Conservation (phyloP, 2,329 filamentous ascomycete genomes). For the Penicillium aurantiogriseum region DNA sequence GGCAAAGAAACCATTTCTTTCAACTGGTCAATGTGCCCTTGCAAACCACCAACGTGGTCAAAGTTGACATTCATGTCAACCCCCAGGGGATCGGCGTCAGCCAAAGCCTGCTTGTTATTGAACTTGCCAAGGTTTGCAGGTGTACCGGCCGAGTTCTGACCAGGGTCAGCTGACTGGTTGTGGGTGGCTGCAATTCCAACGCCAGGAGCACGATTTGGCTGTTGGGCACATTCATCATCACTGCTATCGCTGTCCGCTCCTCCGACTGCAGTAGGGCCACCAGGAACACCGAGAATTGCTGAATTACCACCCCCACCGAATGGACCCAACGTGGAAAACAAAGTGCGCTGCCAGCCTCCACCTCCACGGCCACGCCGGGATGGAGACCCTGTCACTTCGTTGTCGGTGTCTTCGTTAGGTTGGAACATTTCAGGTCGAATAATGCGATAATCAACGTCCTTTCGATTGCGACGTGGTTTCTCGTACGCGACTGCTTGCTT, state of each 20-base stretch:
- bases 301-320: conserved; percentile 78
- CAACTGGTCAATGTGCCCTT: conserved; percentile 91
- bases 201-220: conserved; percentile 53
- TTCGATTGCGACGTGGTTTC: conserved; percentile 56
- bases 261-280: conserved; percentile 65
- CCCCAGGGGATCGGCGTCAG: conserved; percentile 90
- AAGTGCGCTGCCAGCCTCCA: conserved; percentile 68
- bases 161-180: conserved; percentile 56
- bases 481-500: conserved; percentile 40
- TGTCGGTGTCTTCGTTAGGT: conserved; percentile 72
- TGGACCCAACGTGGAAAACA: conserved; percentile 88
- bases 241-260: conserved; percentile 93
- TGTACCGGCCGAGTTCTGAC: conserved; percentile 57
- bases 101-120: conserved; percentile 86
- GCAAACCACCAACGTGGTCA: conserved; percentile 86
- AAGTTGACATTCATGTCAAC: conserved; percentile 93
- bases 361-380: conserved; percentile 64
- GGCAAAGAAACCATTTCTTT: conserved; percentile 99
- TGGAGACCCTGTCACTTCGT: conserved; percentile 63
- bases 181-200: conserved; percentile 52
- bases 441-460: conserved; percentile 82
- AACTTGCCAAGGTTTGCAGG: conserved; percentile 88
- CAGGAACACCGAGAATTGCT: conserved; percentile 71
- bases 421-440: conserved; percentile 69
- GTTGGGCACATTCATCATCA: conserved; percentile 79